phyloP scores from a whole-genome alignment of 495 filamentous ascomycete genomes.

The Xylona heveae region DNA sequence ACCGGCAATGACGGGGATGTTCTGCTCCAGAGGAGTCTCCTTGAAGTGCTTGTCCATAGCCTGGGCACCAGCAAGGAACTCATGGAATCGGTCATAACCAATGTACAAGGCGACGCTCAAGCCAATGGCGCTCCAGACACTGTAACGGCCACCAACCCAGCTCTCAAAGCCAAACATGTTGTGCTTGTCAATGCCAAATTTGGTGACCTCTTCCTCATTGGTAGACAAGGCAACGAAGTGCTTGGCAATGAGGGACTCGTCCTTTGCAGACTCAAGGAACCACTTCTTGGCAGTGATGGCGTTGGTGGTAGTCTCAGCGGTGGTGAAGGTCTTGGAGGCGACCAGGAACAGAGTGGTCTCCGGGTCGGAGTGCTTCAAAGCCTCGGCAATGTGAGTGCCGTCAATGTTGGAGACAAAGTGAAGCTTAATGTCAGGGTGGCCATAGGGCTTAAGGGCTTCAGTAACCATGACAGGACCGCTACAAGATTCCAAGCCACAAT shows the following conservation, averaged over 20 bases:
- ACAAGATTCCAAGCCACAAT: background rate
- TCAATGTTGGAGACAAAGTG: slow-evolving; percentile 99
- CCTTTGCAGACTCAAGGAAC: slow-evolving; percentile 79
- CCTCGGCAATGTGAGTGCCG: slow-evolving; percentile 92
- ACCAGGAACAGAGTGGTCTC: slow-evolving; percentile 96
- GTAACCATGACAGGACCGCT: slow-evolving; percentile 98
- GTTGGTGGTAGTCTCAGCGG: slow-evolving; percentile 90
- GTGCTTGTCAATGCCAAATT: slow-evolving; percentile 91
- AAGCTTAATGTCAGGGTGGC: slow-evolving; percentile 58
- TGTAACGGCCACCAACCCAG: slow-evolving; percentile 97
- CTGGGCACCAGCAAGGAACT: slow-evolving; percentile 88
- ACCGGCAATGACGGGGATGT: slow-evolving; percentile 84
- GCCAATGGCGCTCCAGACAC: slow-evolving; percentile 96
- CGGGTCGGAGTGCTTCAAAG: slow-evolving; percentile 67
- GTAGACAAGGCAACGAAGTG: slow-evolving; percentile 98
- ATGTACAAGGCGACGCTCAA: slow-evolving; percentile 86
- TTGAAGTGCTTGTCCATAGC: slow-evolving; percentile 98
- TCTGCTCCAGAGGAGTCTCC: slow-evolving; percentile 72
- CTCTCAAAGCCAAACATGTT: slow-evolving; percentile 99
- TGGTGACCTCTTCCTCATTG: slow-evolving; percentile 83
- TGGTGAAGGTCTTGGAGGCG: slow-evolving; percentile 98
- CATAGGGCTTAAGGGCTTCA: slow-evolving; percentile 88
- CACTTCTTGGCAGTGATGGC: slow-evolving; percentile 90
- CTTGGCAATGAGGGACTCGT: slow-evolving; percentile 63
- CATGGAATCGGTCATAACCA: slow-evolving; percentile 90